Base-by-base conservation (phyloP, 371 early-diverging fungal genomes). In the Chytridium lagenaria region DNA sequence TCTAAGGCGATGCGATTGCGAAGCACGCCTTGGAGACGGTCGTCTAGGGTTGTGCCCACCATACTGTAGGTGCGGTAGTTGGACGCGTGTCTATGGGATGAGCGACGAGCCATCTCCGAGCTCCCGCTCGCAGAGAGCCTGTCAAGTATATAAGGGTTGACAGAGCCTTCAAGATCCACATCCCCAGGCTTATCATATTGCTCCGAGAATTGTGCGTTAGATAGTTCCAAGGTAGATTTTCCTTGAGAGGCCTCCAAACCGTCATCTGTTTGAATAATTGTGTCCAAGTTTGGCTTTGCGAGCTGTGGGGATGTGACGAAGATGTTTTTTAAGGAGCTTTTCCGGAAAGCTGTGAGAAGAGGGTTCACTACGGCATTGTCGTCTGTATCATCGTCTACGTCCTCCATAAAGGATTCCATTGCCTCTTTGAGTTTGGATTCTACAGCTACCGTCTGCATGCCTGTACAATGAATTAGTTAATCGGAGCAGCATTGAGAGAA, bases 1-100 rank as follows among this genome's bases (percentile, higher is more conserved):
- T 85, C 78, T 28, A 89, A 37, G 0, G 84, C 80, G 39, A 86
- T 77, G 1, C 74, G 79, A 79, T 87, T 88, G 64, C 85, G 81
- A 34, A 89, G 77, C 19, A 85, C 73, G 19, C 78, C 72, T 71
- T 84, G 83, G 36, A 88, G 81, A 26, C 84, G 77, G 61, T 83
- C 73, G 61, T 88, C 85, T 44, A 77, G 55, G 5, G 77, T 66
- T 28, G 61, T 61, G 34, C 61, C 61, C 7, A 52, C 61, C 61
- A 61, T 34, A 34, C 61, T 61, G 61, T 15, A 37, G 12, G 61
- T 61, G 12, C 61, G 3, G 34, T 26, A 55, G 16, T 34, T 23
- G 23, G 55, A 22, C 26, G 5, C n/a, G 5, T 10, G 26, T 12
- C n/a, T 5, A 23, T 23, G n/a, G 5, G 55, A 52, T 52, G 5